Base-by-base conservation (phyloP, 495 filamentous ascomycete species). In the Aspergillus asperescens region DNA sequence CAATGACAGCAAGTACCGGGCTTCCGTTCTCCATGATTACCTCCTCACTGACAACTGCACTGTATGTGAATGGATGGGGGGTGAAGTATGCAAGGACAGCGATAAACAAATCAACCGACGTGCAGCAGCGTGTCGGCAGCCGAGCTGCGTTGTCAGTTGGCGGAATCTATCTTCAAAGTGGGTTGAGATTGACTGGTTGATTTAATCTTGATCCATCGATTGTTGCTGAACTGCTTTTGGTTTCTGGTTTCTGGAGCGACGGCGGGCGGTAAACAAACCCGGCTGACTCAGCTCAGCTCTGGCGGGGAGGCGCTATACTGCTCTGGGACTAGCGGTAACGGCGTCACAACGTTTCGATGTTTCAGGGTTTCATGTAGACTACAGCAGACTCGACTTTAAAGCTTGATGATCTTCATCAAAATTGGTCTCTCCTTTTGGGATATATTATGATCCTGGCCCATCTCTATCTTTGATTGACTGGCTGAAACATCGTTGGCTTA, bases 161-260 rank as follows among this genome's bases (percentile, higher is more conserved):
- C 18, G 28, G 20, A 37, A 28, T 27, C 22, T 35, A 35, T 35
- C 32, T 35, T 35, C 16, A n/a, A 35, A 35, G 32, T n/a, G 32
- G 32, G 42, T 27, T 52, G 48, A 18, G 4, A 31, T 27, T 16
- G 46, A 23, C 13, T 32, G 47, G 37, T 15, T 38, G 22, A 27
- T 38, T 48, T 34, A 29, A 53, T 40, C 37, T 42, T 24, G 19
- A 24, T 28, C 6, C 10, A 42, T 25, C n/a, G 44, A 47, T 47
- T 20, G 29, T 23, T 32, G 19, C 5, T 45, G 25, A 27, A 28
- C 25, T 9, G 25, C 25, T 24, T 31, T 42, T 35, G 24, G 4
- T 53, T 49, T 46, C 32, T 48, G 28, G 69, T 74, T 72, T 67
- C 67, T 66, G 60, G 50, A 74, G 69, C 55, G 68, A 74, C 70